Percentiles rank a stretch among this genome's conserved stretches.
Evolutionary conservation across 2,329 filamentous ascomycete species (phyloP).

Genomic region (Erysiphe pulchra): DNA sequence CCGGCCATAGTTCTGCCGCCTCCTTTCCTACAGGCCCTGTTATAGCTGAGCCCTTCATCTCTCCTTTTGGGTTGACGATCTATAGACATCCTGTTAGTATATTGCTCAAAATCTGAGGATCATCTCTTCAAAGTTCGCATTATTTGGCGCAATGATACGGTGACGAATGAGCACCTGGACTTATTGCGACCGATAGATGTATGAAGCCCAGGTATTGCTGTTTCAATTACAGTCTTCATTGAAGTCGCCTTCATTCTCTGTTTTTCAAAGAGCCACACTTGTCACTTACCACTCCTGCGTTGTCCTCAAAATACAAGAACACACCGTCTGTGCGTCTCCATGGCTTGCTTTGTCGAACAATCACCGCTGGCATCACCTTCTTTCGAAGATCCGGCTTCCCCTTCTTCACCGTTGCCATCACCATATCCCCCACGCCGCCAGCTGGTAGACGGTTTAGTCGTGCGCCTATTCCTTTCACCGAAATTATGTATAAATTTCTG

Average conservation of each 20-base stretch:
- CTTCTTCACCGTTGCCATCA: slow-evolving; percentile 99
- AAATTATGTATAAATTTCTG: slow-evolving; percentile 98
- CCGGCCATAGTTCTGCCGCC: slow-evolving; percentile 97
- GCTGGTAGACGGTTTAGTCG: slow-evolving; percentile 93
- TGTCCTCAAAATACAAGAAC: slow-evolving; percentile 99
- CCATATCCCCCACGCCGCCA: slow-evolving; percentile 97
- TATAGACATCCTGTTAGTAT: slow-evolving; percentile 14
- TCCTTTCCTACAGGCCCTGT: slow-evolving; percentile 99
- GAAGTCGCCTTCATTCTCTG: too few species aligned
- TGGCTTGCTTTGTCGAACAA: slow-evolving; percentile 96
- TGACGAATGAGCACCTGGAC: too few species aligned
- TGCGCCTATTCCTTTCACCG: slow-evolving; percentile 95
- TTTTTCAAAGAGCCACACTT: neutral
- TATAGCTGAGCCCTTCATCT: slow-evolving; percentile 99
- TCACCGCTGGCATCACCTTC: slow-evolving; percentile 99
- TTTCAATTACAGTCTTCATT: too few species aligned
- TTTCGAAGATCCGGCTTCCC: slow-evolving; percentile 99
- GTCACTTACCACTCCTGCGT: slow-evolving; percentile 80
- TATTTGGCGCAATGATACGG: too few species aligned
- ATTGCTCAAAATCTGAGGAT: neutral
- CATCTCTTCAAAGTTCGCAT: too few species aligned
- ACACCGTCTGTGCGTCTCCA: slow-evolving; percentile 97
- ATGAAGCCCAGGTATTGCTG: too few species aligned
- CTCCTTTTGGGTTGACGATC: slow-evolving; percentile 99
- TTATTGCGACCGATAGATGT: too few species aligned